A percentile compares a stretch with the other conserved stretches of the same genome.
phyloP scores from a whole-genome alignment of 176 grass and related monocot species.

The Zea mays region DNA sequence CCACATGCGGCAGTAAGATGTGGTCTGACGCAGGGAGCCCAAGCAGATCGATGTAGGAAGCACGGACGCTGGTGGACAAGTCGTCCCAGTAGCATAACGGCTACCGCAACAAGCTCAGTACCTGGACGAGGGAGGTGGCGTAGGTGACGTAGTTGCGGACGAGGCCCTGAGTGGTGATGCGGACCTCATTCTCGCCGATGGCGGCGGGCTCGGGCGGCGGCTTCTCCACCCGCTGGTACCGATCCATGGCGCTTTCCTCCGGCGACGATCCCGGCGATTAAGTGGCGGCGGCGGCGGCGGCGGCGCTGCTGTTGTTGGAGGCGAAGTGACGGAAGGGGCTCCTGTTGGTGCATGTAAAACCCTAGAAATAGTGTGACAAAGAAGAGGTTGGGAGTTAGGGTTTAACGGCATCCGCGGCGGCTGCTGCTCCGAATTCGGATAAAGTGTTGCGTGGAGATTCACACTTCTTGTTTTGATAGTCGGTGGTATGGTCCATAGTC shows the following conservation, averaged over 20 bases:
- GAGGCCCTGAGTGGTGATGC: constrained; percentile 93
- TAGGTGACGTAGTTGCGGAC: constrained; percentile 98
- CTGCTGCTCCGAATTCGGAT: too few relatives aligned
- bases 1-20: constrained; percentile 13
- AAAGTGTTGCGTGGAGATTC: too few relatives aligned
- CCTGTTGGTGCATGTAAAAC: constrained; percentile 55
- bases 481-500: too few relatives aligned
- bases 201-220: constrained; percentile 72
- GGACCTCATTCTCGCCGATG: constrained; percentile 97
- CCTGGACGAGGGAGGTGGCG: constrained; percentile 85
- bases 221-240: constrained; percentile 93
- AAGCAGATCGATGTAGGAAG: too few relatives aligned
- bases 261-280: not conserved
- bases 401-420: constrained; percentile 54
- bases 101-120: constrained; percentile 5
- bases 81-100: not conserved
- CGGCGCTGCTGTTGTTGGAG: constrained; percentile 23
- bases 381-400: constrained; percentile 34
- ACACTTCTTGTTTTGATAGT: too few relatives aligned
- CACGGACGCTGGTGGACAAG: not conserved
- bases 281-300: constrained; percentile 5
- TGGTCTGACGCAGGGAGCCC: not conserved
- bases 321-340: not conserved
- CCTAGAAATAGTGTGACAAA: constrained; percentile 56
- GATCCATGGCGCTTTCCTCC: constrained; percentile 61